These are phyloP conservation scores for Bromus sterilis DNA, from an alignment of 176 grass and related monocot species.

Conservation along the genomic window DNA sequence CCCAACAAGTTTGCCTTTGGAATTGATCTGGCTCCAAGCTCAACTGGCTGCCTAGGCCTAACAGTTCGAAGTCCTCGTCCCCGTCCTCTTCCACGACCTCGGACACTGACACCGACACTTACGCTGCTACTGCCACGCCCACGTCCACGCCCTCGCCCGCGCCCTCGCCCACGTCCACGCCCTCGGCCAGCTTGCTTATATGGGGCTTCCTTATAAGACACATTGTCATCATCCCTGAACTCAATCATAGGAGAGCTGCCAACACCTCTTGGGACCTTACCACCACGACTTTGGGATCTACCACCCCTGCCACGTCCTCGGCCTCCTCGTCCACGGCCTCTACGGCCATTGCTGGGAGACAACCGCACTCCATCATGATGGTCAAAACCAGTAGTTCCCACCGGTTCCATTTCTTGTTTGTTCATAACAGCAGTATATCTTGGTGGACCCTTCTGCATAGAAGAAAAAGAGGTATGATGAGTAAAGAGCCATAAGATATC, in stretches of 20 bases:
- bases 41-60: slow-evolving; percentile 61
- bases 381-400: slow-evolving; percentile 37
- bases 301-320: slow-evolving; percentile 55
- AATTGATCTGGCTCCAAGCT: slow-evolving; percentile 41
- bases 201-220: slow-evolving; percentile 31
- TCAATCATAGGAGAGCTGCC: slow-evolving; percentile 33
- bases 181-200: slow-evolving; percentile 51
- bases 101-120: slow-evolving; percentile 39
- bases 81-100: slow-evolving; percentile 52
- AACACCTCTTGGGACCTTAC: slow-evolving; percentile 49
- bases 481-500: neutral
- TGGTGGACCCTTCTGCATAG: slow-evolving; percentile 60
- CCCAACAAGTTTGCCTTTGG: slow-evolving; percentile 58
- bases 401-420: slow-evolving; percentile 38
- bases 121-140: slow-evolving; percentile 46
- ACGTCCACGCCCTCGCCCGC: slow-evolving; percentile 46
- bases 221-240: slow-evolving; percentile 29
- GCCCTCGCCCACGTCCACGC: slow-evolving; percentile 35
- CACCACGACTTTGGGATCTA: slow-evolving; percentile 57
- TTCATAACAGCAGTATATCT: slow-evolving; percentile 51
- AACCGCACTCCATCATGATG: slow-evolving; percentile 28
- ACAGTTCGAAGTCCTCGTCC: slow-evolving; percentile 67
- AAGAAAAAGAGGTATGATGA: neutral
- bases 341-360: slow-evolving; percentile 41
- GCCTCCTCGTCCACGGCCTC: slow-evolving; percentile 70